A percentile compares a stretch with the other conserved stretches of the same genome.
These are phyloP conservation scores for Tolypocladium amazonense DNA, from an alignment of 2,329 filamentous ascomycete genomes.

Conservation along the genomic window DNA sequence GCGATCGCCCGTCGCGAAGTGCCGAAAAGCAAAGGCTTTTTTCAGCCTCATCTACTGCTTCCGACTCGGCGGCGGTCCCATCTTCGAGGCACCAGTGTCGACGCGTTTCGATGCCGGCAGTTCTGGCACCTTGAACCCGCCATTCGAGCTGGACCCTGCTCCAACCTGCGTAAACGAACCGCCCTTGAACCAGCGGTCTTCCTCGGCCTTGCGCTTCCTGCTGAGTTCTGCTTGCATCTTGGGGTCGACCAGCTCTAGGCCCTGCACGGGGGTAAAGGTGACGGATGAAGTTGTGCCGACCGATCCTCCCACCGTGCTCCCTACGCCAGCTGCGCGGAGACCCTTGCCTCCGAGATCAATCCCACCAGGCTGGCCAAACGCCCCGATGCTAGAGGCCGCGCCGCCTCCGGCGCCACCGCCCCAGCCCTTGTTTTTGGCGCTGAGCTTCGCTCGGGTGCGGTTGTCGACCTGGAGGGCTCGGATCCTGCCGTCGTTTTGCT, in stretches of 20 bases:
- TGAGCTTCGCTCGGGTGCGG: slow-evolving; percentile 83
- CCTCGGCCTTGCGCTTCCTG: slow-evolving; percentile 85
- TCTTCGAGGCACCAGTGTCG: slow-evolving; percentile 23
- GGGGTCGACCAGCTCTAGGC: slow-evolving; percentile 88
- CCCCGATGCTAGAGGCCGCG: slow-evolving; percentile 70
- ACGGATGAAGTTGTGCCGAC: slow-evolving; percentile 76
- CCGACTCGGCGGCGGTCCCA: slow-evolving; percentile 23
- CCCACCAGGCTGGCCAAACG: slow-evolving; percentile 58
- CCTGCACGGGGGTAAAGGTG: slow-evolving; percentile 90
- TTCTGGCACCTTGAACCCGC: slow-evolving; percentile 73
- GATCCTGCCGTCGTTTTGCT: slow-evolving; percentile 78
- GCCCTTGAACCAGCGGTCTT: slow-evolving; percentile 93
- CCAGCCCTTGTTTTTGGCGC: slow-evolving; percentile 95
- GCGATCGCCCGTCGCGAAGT: not conserved
- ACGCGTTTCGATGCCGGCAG: slow-evolving; percentile 65
- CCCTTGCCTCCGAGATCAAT: slow-evolving; percentile 69
- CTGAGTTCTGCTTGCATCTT: slow-evolving; percentile 81
- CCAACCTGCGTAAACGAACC: slow-evolving; percentile 92
- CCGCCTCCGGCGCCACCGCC: slow-evolving; percentile 56
- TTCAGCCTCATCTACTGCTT: not conserved
- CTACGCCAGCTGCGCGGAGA: slow-evolving; percentile 72
- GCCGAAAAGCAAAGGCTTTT: not conserved
- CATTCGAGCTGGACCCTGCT: slow-evolving; percentile 26
- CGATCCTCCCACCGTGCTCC: slow-evolving; percentile 47
- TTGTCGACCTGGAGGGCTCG: slow-evolving; percentile 84